A percentile compares a stretch with the other conserved stretches of the same genome.
Evolutionary conservation across 495 filamentous ascomycete species (phyloP).

Genomic region (Pseudoneurospora amorphoporcata): DNA sequence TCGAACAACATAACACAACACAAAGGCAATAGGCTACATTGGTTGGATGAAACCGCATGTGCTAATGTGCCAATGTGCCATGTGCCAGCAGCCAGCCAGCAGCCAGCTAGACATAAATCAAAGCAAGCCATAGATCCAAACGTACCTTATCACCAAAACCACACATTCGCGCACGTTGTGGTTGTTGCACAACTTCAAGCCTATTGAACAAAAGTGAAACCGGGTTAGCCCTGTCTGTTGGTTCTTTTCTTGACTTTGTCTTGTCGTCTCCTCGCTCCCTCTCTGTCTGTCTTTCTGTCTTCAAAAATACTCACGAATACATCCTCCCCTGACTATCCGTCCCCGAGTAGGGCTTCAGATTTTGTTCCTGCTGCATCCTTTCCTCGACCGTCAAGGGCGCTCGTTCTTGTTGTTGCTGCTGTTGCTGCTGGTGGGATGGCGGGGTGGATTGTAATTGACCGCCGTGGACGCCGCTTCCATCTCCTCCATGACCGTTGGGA

Average conservation of each 20-base stretch:
- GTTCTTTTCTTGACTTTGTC: background rate
- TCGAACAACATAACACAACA: background rate
- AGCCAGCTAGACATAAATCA: background rate
- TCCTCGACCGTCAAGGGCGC: constrained; percentile 19
- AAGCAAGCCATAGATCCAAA: constrained; percentile 1
- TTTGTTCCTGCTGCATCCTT: constrained; percentile 16
- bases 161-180: constrained; percentile 92
- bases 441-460: constrained; percentile 1
- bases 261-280: background rate
- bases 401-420: constrained; percentile 11
- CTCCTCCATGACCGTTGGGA: background rate
- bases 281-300: background rate
- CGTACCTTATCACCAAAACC: constrained; percentile 94
- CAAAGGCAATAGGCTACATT: background rate
- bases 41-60: background rate
- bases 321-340: constrained; percentile 16
- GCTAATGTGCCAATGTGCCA: background rate
- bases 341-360: constrained; percentile 21
- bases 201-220: constrained; percentile 27
- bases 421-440: constrained; percentile 3
- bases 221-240: background rate
- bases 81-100: background rate
- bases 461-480: background rate
- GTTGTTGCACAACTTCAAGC: constrained; percentile 82
- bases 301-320: constrained; percentile 16